Conservation (phyloP, 192 early-diverging fungal genomes). For the Mortierella claussenii region DNA sequence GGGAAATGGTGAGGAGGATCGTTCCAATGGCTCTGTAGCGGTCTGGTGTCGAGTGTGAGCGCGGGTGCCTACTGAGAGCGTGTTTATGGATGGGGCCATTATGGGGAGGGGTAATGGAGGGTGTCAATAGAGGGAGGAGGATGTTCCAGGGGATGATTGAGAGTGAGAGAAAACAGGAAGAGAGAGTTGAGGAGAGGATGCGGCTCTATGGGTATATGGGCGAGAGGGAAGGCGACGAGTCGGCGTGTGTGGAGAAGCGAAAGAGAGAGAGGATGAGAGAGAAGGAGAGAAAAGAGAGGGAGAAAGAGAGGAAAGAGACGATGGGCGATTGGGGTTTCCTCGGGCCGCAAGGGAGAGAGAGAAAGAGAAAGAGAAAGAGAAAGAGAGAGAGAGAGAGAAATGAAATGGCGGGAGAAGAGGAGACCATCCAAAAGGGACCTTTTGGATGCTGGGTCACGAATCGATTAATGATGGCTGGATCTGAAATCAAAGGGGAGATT, state of each 20-base stretch:
- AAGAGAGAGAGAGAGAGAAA: not conserved
- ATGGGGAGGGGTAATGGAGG: too few relatives aligned
- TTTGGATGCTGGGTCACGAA: too few relatives aligned
- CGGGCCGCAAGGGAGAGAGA: too few relatives aligned
- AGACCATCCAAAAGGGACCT: too few relatives aligned
- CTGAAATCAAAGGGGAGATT: too few relatives aligned
- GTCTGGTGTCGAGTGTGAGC: slow-evolving; percentile 12
- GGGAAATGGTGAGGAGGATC: not conserved
- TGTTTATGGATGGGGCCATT: not conserved
- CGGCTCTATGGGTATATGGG: too few relatives aligned
- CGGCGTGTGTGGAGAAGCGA: too few relatives aligned
- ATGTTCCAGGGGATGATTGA: too few relatives aligned
- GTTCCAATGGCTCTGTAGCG: not conserved
- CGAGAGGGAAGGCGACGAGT: too few relatives aligned
- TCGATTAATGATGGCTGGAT: not conserved
- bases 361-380: slow-evolving; percentile 2
- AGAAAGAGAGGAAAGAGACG: not conserved
- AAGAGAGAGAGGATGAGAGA: not conserved
- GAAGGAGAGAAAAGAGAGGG: not conserved
- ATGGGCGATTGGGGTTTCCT: not conserved
- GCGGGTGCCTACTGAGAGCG: not conserved
- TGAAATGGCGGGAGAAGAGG: not conserved
- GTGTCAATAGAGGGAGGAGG: too few relatives aligned
- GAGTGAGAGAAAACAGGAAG: too few relatives aligned
- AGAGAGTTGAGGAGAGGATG: too few relatives aligned